phyloP scores from a whole-genome alignment of 2,329 filamentous ascomycete species.

The Scedosporium aurantiacum region DNA sequence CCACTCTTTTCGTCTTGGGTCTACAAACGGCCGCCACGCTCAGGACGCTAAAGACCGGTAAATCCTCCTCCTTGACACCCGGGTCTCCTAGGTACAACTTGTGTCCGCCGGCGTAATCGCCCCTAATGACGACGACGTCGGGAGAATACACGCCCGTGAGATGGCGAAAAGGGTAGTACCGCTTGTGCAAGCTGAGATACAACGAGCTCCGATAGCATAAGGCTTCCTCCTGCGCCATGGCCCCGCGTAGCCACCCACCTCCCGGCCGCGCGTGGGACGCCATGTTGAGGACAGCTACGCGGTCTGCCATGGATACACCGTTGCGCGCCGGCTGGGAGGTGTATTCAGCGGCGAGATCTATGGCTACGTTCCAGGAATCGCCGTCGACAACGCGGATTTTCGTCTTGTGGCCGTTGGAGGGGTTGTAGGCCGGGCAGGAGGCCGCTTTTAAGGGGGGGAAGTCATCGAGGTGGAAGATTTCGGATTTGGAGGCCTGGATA shows the following conservation, averaged over 20 bases:
- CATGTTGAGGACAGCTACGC: conserved; percentile 55
- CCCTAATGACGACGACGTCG: conserved; percentile 46
- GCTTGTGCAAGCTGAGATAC: conserved; percentile 30
- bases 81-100: conserved; percentile 26
- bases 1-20: conserved; percentile 18
- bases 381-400: conserved; percentile 39
- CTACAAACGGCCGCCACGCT: conserved; percentile 45
- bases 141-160: conserved; percentile 48
- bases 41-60: conserved; percentile 47
- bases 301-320: conserved; percentile 11
- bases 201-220: conserved; percentile 54
- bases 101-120: conserved; percentile 33
- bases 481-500: conserved; percentile 24
- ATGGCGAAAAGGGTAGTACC: conserved; percentile 40
- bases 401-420: conserved; percentile 16
- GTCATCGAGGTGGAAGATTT: conserved; percentile 23
- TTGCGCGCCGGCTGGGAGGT: conserved; percentile 13
- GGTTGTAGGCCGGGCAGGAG: conserved; percentile 29
- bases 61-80: conserved; percentile 15
- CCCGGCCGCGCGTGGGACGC: conserved; percentile 46
- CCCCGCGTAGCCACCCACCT: conserved; percentile 53
- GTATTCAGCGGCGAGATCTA: conserved; percentile 20
- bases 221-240: conserved; percentile 57
- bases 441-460: conserved; percentile 26
- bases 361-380: conserved; percentile 47